These are phyloP conservation scores for Beauveria varroae DNA, from an alignment of 2,329 filamentous ascomycete species.

Conservation along the genomic window DNA sequence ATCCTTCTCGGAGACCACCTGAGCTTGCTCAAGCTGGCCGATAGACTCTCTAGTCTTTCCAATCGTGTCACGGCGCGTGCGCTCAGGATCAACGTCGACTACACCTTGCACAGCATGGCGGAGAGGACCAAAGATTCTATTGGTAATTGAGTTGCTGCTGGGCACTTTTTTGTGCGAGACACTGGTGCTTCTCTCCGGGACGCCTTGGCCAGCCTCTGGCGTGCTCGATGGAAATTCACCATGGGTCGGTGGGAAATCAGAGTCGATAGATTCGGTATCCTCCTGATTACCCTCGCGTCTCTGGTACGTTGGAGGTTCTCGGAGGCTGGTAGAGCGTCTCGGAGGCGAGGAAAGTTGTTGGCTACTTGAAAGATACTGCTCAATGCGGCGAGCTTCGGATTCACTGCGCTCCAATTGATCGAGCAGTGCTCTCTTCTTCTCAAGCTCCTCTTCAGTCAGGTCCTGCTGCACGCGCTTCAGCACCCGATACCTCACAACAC, in stretches of 20 bases:
- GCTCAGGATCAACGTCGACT: slow-evolving; percentile 90
- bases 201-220: slow-evolving; percentile 68
- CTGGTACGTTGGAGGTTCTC: slow-evolving; percentile 42
- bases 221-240: slow-evolving; percentile 57
- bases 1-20: slow-evolving; percentile 81
- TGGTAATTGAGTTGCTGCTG: slow-evolving; percentile 84
- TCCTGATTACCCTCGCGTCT: slow-evolving; percentile 54
- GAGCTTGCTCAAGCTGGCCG: slow-evolving; percentile 78
- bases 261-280: slow-evolving; percentile 87
- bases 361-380: slow-evolving; percentile 78
- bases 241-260: slow-evolving; percentile 88
- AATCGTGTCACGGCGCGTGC: slow-evolving; percentile 85
- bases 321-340: slow-evolving; percentile 55
- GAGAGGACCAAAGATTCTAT: slow-evolving; percentile 89
- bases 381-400: slow-evolving; percentile 83
- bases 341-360: slow-evolving; percentile 55
- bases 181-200: slow-evolving; percentile 46
- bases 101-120: slow-evolving; percentile 95
- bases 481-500: slow-evolving; percentile 80
- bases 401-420: slow-evolving; percentile 92
- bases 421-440: slow-evolving; percentile 75
- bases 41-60: slow-evolving; percentile 91
- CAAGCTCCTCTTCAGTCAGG: slow-evolving; percentile 88
- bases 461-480: slow-evolving; percentile 95
- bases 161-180: slow-evolving; percentile 66